Evolutionary conservation across 108 stramenopile genomes (phyloP).

Genomic region (Phaeodactylum tricornutum): DNA sequence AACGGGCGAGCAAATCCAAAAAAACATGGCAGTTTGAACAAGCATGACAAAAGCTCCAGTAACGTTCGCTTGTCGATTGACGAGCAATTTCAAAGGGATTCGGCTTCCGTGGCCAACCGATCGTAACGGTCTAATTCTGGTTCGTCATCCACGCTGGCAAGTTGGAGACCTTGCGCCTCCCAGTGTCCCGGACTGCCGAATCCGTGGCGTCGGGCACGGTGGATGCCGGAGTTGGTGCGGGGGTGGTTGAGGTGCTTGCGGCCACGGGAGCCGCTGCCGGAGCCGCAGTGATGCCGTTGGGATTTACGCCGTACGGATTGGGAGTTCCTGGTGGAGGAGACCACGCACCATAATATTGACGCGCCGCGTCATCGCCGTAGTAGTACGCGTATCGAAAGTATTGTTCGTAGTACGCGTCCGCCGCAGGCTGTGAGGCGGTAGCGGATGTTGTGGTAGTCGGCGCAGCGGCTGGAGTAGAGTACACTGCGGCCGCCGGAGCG

Average conservation of each 20-base stretch:
- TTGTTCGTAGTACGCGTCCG: slow-evolving; percentile 82
- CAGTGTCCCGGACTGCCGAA: no score
- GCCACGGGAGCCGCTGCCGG: slow-evolving; percentile 14
- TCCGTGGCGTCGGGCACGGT: no score
- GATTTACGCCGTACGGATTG: slow-evolving; percentile 71
- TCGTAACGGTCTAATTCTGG: no score
- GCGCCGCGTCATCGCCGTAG: slow-evolving; percentile 79
- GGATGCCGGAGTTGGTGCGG: slow-evolving; percentile 4
- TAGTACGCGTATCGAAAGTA: slow-evolving; percentile 80
- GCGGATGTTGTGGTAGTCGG: slow-evolving; percentile 7
- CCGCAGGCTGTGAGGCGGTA: slow-evolving; percentile 35
- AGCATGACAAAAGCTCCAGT: no score
- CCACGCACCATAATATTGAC: slow-evolving; percentile 83
- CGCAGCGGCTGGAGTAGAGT: slow-evolving; percentile 8
- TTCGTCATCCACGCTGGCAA: slow-evolving; percentile 88
- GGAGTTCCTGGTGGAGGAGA: slow-evolving; percentile 80
- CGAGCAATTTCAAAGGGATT: no score
- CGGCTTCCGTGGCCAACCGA: no score
- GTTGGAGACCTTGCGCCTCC: slow-evolving; percentile 74
- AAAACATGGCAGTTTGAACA: no score
- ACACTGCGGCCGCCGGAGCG: slow-evolving; percentile 17
- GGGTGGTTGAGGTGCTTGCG: background rate
- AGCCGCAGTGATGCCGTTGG: slow-evolving; percentile 28
- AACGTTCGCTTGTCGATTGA: no score
- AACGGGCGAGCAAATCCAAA: no score